Conservation (phyloP, 208 protist genomes). For the Leishmania turanica region DNA sequence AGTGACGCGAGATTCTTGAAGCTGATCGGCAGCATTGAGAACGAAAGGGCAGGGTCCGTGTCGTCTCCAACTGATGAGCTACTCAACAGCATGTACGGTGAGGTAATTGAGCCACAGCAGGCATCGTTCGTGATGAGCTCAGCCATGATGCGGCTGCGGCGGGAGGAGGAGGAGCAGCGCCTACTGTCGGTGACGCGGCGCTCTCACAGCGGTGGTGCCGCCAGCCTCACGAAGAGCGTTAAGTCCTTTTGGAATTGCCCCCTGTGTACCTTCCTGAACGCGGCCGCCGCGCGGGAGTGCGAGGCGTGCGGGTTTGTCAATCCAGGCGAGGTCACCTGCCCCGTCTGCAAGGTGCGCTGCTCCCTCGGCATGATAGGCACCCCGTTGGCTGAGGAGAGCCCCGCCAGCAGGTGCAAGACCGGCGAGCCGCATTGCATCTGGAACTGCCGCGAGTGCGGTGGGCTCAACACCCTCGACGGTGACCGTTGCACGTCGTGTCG, state of each 20-base stretch:
- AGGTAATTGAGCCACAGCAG: slow-evolving; percentile 39
- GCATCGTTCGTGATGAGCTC: slow-evolving; percentile 53
- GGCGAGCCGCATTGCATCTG: slow-evolving; percentile 65
- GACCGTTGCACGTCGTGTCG: slow-evolving; percentile 56
- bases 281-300: slow-evolving; percentile 24
- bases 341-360: slow-evolving; percentile 29
- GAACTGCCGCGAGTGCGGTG: slow-evolving; percentile 55
- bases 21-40: slow-evolving; percentile 43
- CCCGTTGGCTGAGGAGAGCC: not conserved
- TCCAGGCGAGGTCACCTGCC: slow-evolving; percentile 38
- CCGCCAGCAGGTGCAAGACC: slow-evolving; percentile 33
- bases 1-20: slow-evolving; percentile 47
- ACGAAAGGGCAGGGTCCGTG: slow-evolving; percentile 15
- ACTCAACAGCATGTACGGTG: slow-evolving; percentile 28
- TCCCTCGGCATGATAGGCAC: slow-evolving; percentile 17
- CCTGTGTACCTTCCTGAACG: slow-evolving; percentile 64
- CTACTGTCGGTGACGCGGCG: slow-evolving; percentile 3
- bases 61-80: slow-evolving; percentile 20
- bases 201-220: not conserved
- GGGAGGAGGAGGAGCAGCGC: slow-evolving; percentile 26
- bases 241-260: slow-evolving; percentile 50
- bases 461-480: slow-evolving; percentile 62
- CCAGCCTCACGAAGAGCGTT: not conserved
- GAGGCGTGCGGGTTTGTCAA: slow-evolving; percentile 47
- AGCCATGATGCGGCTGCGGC: slow-evolving; percentile 34